Percentiles rank a stretch among this genome's conserved stretches.
Conservation (phyloP, 179 eudicot genomes). For the Spergularia azorica region DNA sequence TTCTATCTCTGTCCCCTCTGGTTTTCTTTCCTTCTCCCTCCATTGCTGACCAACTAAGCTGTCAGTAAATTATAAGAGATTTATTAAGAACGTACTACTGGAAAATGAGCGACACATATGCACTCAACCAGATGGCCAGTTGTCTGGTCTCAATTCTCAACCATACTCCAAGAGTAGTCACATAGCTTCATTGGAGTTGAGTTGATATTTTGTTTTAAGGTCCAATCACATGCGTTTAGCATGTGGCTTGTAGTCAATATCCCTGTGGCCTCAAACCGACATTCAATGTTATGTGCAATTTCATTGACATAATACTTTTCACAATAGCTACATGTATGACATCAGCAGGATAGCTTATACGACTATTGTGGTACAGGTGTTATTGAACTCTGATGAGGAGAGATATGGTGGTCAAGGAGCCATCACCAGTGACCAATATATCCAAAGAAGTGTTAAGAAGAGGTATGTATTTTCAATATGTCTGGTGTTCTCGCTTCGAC, state of each 20-base stretch:
- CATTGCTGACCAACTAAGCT: neutral
- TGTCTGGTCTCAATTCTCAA: neutral
- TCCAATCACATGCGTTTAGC: neutral
- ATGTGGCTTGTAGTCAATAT: neutral
- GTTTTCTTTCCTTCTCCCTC: neutral
- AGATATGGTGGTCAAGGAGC: constrained; percentile 81
- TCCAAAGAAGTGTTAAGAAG: constrained; percentile 62
- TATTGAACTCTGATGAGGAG: constrained; percentile 83
- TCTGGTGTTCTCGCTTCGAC: neutral
- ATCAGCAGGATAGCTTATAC: neutral
- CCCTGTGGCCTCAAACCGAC: neutral
- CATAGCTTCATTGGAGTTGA: neutral
- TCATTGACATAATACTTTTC: neutral
- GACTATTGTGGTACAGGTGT: constrained; percentile 46
- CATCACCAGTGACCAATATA: constrained; percentile 52
- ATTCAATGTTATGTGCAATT: neutral
- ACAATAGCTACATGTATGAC: neutral
- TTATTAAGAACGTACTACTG: neutral
- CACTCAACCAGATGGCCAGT: neutral
- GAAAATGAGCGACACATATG: neutral
- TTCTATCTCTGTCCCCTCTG: no score
- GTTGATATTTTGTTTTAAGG: neutral
- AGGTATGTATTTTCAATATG: constrained; percentile 44
- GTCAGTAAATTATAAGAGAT: neutral
- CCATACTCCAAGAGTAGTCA: neutral